Base-by-base conservation (phyloP, 1,284 basidiomycete species). In the Fomitopsis palustris region DNA sequence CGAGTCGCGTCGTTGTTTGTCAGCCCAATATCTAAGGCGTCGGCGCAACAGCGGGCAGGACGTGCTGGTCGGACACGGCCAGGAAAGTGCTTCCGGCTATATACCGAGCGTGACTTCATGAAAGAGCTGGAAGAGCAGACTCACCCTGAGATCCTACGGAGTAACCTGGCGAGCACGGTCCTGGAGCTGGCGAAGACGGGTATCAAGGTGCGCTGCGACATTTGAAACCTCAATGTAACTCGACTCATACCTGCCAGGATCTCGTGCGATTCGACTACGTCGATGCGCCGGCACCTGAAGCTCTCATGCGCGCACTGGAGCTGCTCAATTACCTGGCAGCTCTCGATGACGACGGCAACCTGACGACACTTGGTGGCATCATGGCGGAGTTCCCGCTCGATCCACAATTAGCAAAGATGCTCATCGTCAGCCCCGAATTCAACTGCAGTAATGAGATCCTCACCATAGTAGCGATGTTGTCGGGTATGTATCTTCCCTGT, bases 311-410 rank as follows among this genome's bases (percentile, higher is more conserved):
- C 60, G 97, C 96, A 3, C 78, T 99, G 55, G 97, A 99, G 75
- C 76, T 98, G 58, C 81, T 99, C 56, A 97, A 98, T 71, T 97
- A 91, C 75, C 82, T 99, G 29, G 86, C 88, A 4, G 96, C 96
- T 0, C 80, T 99, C 61, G 95, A 99, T 70, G 95, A 99, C 67
- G 93, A 98, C 5, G 96, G 97, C 17, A 88, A 94, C 62, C 75
- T 99, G 57, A 99, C 96, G 0, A 76, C 88, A 0, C 77, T 98
- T 2, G 96, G 97, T 16, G 79, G 78, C 52, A 92, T 96, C 62
- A 98, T 99, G 96, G 96, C 96, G 12, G 96, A 98, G 65, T 98
- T 99, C 77, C 96, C 96, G 16, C 82, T 99, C 29, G 97, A 99
- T 72, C 96, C 97, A 10, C 56, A 92, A 85, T 83, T 98, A 64